Base-by-base conservation (phyloP, 1,284 basidiomycete species). In the Malassezia vespertilionis region DNA sequence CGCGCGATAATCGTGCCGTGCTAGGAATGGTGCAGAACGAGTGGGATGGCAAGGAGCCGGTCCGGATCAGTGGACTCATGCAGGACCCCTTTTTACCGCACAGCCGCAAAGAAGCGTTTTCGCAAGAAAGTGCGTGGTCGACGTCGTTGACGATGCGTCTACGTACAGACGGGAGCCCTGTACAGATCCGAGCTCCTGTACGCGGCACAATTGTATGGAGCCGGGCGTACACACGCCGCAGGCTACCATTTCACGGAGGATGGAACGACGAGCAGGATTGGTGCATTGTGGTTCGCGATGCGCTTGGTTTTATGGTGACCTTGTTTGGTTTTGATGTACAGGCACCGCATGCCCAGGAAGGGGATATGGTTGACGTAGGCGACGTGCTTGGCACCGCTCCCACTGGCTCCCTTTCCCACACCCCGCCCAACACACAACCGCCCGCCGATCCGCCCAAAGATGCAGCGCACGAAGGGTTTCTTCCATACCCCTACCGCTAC, bases 221-320 rank as follows among this genome's bases (percentile, higher is more conserved):
- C 27, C 42, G 44, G 17, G 40, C 52, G 10, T 56, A 58, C 40
- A 38, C 30, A 2, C 53, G 26, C 57, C 59, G 17, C 62, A 60
- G 6, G 47, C 56, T n/a, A 49, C 37, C 9, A 60, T 60, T 2
- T 47, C 52, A 56, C 4, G 56, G 52, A 1, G 55, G 58, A 1
- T 33, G 40, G 26, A 65, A 65, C 27, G 58, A 65, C 42, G 56
- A 63, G 36, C 4, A 15, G 11, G 57, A 44, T 33, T 60, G 53
- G 44, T 53, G 52, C 27, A 18, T 65, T 7, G 60, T 61, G 60
- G 46, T 66, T 9, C 57, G 56, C 5, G 63, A 66, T 43, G 60
- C 56, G 18, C 63, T 58, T 58, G 56, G 55, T 6, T 56, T 63
- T 35, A 61, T 66, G 0, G 59, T 58, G 30, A 61, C 64, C 43